Conservation (phyloP, 2,329 filamentous ascomycete species). For the Plectosphaerella plurivora region DNA sequence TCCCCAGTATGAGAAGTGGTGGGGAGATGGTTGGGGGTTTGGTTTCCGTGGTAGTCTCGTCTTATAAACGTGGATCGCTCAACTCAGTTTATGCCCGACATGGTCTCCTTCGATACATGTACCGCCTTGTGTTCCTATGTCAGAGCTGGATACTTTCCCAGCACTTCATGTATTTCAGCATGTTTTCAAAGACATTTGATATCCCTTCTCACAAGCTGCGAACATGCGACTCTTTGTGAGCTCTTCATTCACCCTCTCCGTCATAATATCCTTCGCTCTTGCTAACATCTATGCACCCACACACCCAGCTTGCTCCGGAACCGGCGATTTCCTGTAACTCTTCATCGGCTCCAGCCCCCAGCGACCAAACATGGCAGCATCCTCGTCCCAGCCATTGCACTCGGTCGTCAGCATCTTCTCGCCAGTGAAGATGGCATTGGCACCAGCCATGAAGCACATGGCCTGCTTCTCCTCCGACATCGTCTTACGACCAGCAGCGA, state of each 20-base stretch:
- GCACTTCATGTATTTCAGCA: too few relatives aligned
- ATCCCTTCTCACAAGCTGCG: slow-evolving; percentile 14
- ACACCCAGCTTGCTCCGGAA: neutral
- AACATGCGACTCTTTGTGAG: neutral
- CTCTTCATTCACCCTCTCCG: neutral
- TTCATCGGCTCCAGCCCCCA: slow-evolving; percentile 82
- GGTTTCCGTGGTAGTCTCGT: too few relatives aligned
- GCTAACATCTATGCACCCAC: neutral
- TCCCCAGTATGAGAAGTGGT: too few relatives aligned
- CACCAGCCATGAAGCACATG: slow-evolving; percentile 83
- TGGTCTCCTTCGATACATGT: too few relatives aligned
- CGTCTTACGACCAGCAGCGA: slow-evolving; percentile 78
- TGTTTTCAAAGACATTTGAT: too few relatives aligned
- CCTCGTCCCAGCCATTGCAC: slow-evolving; percentile 87
- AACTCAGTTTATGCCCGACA: too few relatives aligned
- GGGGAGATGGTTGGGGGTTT: too few relatives aligned
- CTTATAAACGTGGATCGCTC: too few relatives aligned
- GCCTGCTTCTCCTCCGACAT: slow-evolving; percentile 88
- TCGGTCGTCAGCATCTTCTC: slow-evolving; percentile 95
- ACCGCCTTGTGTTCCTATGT: too few relatives aligned
- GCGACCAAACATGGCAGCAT: slow-evolving; percentile 74
- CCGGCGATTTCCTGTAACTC: slow-evolving; percentile 34
- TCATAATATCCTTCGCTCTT: neutral
- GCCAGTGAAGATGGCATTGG: slow-evolving; percentile 91
- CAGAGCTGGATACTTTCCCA: too few relatives aligned